phyloP scores from a whole-genome alignment of 805 yeast genomes.

The Nakazawaea populi region DNA sequence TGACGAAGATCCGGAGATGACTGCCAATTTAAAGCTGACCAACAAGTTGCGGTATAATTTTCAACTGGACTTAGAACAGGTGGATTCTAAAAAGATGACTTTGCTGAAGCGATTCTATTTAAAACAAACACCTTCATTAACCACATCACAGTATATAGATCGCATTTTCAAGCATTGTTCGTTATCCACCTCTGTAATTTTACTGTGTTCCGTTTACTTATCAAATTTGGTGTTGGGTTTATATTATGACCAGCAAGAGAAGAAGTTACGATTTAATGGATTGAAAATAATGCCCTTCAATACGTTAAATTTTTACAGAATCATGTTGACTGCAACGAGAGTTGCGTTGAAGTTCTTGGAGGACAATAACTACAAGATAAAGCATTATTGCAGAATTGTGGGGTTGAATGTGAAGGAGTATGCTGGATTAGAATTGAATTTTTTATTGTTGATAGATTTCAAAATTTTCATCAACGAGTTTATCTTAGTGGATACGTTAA shows the following conservation, averaged over 20 bases:
- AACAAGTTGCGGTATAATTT: slow-evolving; percentile 7
- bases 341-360: slow-evolving; percentile 36
- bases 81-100: slow-evolving; percentile 11
- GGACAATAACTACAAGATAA: slow-evolving; percentile 37
- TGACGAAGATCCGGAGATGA: background rate
- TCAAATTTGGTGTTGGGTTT: slow-evolving; percentile 23
- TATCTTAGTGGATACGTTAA: slow-evolving; percentile 26
- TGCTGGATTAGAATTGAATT: slow-evolving; percentile 31
- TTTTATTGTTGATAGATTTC: slow-evolving; percentile 36
- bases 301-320: slow-evolving; percentile 31
- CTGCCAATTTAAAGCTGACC: background rate
- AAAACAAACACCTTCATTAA: slow-evolving; percentile 23
- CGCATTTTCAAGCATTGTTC: slow-evolving; percentile 24
- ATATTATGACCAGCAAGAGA: slow-evolving; percentile 11
- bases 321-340: slow-evolving; percentile 32
- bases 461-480: slow-evolving; percentile 31
- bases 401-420: slow-evolving; percentile 36
- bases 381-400: slow-evolving; percentile 35
- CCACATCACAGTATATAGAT: slow-evolving; percentile 22
- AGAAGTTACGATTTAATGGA: background rate
- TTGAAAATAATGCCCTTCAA: slow-evolving; percentile 25
- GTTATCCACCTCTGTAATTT: slow-evolving; percentile 24
- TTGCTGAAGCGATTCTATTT: slow-evolving; percentile 24
- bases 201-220: slow-evolving; percentile 25
- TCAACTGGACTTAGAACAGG: background rate